Percentiles rank a stretch among this genome's conserved stretches.
Conservation (phyloP, 2,329 filamentous ascomycete species). For the Pseudogymnoascus sp. region DNA sequence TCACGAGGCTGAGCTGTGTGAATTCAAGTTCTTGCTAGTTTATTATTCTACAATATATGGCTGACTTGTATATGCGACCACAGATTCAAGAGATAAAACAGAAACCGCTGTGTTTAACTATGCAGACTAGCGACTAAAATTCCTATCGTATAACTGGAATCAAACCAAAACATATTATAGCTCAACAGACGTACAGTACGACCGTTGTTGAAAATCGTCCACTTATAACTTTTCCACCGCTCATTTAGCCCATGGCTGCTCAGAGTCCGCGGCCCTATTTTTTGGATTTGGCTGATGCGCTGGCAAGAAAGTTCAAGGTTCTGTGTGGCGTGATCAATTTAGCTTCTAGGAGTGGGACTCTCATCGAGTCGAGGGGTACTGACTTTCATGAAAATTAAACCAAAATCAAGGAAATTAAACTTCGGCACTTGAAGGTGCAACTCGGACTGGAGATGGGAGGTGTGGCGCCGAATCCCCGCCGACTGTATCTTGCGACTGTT, state of each 20-base stretch:
- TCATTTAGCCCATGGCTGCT: background rate
- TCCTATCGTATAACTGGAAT: background rate
- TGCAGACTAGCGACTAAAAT: background rate
- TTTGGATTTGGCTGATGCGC: background rate
- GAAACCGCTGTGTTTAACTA: background rate
- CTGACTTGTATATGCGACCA: background rate
- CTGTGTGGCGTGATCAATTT: background rate
- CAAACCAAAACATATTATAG: background rate
- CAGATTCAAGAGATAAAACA: background rate
- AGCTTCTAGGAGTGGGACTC: background rate
- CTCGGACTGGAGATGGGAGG: background rate
- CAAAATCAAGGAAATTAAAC: background rate
- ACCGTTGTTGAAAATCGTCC: background rate
- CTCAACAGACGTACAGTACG: conserved; percentile 2
- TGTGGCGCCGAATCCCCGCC: background rate
- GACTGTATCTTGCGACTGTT: background rate
- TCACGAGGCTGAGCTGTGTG: background rate
- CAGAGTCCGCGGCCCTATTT: background rate
- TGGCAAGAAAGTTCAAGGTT: background rate
- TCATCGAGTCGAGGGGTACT: background rate
- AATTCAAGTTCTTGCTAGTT: background rate
- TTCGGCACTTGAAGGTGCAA: background rate
- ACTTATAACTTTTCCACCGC: conserved; percentile 3
- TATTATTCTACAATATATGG: background rate
- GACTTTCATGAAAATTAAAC: conserved; percentile 4